Evolutionary conservation across 495 filamentous ascomycete species (phyloP), one percentile per base, ranked within the genome.

Genomic region (Daldinia loculata): DNA sequence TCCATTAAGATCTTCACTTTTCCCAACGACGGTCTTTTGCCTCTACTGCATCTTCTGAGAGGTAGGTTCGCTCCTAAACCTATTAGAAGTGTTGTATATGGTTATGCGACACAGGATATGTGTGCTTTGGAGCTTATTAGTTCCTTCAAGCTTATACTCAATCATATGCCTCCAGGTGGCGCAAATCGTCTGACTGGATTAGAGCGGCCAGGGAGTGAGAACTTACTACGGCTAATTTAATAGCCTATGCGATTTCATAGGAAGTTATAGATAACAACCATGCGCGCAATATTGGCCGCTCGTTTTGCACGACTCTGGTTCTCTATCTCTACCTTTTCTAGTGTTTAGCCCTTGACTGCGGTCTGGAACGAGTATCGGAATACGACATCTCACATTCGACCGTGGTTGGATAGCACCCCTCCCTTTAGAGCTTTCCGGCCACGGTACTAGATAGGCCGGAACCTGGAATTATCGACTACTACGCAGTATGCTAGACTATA

Each of bases 401-500:
- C 48, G 52, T 69, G 57, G 70, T 69, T 73, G 70, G 70, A 38
- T 77, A 77, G 6, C 70, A 71, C n/a, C 74, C 76, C 51, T 77
- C 73, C 51, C 78, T 78, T 61, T 3, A 72, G 36, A 76, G 51
- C 62, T 75, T 78, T 22, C 67, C 67, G 0, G 81, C 43, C 29
- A 36, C 51, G 32, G 55, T 62, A 62, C 30, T 29, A 51, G 61
- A 30, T 39, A 29, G 48, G 12, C 51, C 48, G 27, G 57, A 56
- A 56, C 30, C 36, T 58, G 27, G 29, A 63, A 58, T 51, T 52
- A 34, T 39, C 24, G 22, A 45, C 36, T 43, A 60, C 19, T 60
- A 8, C 56, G 56, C 24, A 62, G 22, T 39, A 63, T 58, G 26
- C 32, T 57, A 57, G 53, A 58, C 43, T 38, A 45, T 29, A 34